Evolutionary conservation across 2,329 filamentous ascomycete species (phyloP).

Genomic region (Botrytis aclada): DNA sequence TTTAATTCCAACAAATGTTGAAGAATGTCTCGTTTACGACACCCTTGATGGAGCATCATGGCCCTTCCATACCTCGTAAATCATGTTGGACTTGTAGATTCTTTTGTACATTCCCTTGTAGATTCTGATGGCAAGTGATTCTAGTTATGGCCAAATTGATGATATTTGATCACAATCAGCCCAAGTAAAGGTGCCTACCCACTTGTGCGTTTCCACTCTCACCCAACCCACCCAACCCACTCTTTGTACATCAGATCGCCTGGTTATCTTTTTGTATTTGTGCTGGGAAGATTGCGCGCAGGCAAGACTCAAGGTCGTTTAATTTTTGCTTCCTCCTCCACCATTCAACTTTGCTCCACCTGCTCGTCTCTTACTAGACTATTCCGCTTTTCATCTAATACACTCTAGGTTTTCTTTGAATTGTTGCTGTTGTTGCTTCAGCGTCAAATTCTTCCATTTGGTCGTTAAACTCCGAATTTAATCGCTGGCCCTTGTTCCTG

Average conservation of each 20-base stretch:
- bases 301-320: neutral
- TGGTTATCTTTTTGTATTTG: neutral
- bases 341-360: slow-evolving; percentile 9
- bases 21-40: neutral
- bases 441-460: slow-evolving; percentile 1
- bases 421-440: neutral
- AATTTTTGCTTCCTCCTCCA: neutral
- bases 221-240: neutral
- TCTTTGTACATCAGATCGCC: slow-evolving; percentile 1
- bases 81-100: neutral
- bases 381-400: neutral
- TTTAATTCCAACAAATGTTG: neutral
- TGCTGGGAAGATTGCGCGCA: slow-evolving; percentile 6
- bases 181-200: neutral
- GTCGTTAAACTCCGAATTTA: neutral
- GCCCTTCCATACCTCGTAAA: neutral
- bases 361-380: neutral
- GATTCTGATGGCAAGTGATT: neutral
- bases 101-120: neutral
- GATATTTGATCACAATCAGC: slow-evolving; percentile 5
- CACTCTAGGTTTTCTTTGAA: neutral
- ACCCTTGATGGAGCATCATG: neutral
- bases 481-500: slow-evolving; percentile 15
- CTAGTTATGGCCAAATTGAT: neutral
- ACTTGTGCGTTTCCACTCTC: neutral